These are phyloP conservation scores for Saturnispora mendoncae DNA, from an alignment of 805 yeast genomes.

Conservation along the genomic window DNA sequence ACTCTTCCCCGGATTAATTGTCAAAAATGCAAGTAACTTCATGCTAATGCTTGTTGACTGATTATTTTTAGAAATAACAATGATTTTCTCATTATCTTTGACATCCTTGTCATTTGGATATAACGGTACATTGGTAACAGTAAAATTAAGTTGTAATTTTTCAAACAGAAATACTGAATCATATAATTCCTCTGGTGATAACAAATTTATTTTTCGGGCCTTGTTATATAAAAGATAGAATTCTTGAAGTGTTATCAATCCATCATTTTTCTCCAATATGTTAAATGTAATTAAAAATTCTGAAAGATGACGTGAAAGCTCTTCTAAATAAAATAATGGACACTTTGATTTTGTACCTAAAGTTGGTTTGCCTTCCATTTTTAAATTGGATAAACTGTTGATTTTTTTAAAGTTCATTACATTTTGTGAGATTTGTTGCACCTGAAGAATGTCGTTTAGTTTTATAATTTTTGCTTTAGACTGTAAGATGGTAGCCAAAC, in stretches of 20 bases:
- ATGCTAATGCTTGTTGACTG: conserved; percentile 20
- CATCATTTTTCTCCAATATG: conserved; percentile 44
- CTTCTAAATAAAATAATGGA: conserved; percentile 36
- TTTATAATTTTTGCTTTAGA: conserved; percentile 25
- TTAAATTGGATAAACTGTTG: conserved; percentile 18
- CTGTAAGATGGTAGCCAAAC: conserved; percentile 21
- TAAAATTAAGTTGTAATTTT: conserved; percentile 10
- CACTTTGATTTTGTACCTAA: conserved; percentile 12
- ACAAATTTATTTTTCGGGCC: conserved; percentile 54
- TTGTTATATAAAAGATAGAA: conserved; percentile 56
- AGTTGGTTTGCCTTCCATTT: conserved; percentile 6
- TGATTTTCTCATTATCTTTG: conserved; percentile 11
- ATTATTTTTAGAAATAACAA: conserved; percentile 23
- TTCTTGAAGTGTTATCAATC: conserved; percentile 53
- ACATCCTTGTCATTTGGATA: neutral
- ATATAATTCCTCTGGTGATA: conserved; percentile 60
- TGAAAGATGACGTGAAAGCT: conserved; percentile 69
- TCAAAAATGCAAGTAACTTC: conserved; percentile 17
- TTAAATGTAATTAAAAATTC: conserved; percentile 48
- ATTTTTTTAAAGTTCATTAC: conserved; percentile 17
- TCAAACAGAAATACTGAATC: conserved; percentile 52
- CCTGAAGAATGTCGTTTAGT: conserved; percentile 23
- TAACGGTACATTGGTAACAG: conserved; percentile 42
- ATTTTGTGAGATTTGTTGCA: conserved; percentile 14
- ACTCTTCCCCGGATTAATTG: conserved; percentile 21